Conservation (phyloP, 768 basidiomycete species). For the Pisolithus marmoratus region DNA sequence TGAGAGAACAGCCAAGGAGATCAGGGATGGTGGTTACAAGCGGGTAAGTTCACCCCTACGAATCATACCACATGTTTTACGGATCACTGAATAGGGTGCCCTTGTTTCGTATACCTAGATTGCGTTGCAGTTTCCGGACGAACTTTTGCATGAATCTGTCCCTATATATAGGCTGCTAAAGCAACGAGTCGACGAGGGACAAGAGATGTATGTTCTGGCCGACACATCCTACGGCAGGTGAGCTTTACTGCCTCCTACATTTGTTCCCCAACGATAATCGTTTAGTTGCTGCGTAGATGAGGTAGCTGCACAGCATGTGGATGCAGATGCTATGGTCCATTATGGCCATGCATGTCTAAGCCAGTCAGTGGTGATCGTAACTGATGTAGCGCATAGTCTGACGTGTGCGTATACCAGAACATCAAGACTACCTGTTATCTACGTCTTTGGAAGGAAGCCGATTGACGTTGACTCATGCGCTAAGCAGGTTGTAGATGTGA, state of each 20-base stretch:
- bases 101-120: conserved; percentile 39
- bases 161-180: conserved; percentile 72
- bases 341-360: conserved; percentile 97
- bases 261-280: background rate
- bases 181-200: conserved; percentile 32
- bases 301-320: conserved; percentile 89
- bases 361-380: conserved; percentile 47
- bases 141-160: conserved; percentile 82
- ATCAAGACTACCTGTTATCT: conserved; percentile 82
- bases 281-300: conserved; percentile 93
- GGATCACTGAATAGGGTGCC: background rate
- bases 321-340: conserved; percentile 88
- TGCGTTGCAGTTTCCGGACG: conserved; percentile 94
- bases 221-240: conserved; percentile 98
- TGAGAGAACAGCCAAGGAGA: conserved; percentile 54
- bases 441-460: conserved; percentile 76
- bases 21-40: conserved; percentile 59
- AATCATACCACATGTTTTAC: background rate
- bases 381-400: background rate
- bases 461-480: conserved; percentile 55
- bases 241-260: conserved; percentile 13
- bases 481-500: conserved; percentile 31
- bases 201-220: conserved; percentile 85
- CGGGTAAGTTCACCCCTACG: conserved; percentile 41
- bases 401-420: conserved; percentile 44